phyloP scores from a whole-genome alignment of 78 protist genomes.

The Dictyostelium intermedium region DNA sequence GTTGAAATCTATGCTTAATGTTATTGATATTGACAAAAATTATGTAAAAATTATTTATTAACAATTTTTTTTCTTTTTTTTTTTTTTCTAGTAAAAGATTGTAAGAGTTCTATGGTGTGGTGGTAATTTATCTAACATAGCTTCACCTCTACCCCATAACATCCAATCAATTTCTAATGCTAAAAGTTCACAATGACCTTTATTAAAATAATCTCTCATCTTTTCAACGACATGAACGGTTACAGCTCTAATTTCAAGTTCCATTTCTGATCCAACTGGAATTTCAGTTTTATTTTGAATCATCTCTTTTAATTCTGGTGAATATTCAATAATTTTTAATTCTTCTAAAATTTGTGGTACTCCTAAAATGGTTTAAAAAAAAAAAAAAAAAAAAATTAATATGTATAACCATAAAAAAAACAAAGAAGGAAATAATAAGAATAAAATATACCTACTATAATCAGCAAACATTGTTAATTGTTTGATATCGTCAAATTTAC shows the following conservation, averaged over 20 bases:
- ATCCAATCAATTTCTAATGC: slow-evolving; percentile 83
- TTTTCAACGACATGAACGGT: slow-evolving; percentile 67
- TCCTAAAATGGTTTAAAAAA: background rate
- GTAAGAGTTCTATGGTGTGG: slow-evolving; percentile 82
- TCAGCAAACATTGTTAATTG: slow-evolving; percentile 94
- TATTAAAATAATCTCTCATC: slow-evolving; percentile 62
- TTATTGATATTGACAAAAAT: too few species aligned
- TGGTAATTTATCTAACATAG: slow-evolving; percentile 72
- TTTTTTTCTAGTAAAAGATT: slow-evolving; percentile 54
- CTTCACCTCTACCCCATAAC: slow-evolving; percentile 83
- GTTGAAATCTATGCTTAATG: too few species aligned
- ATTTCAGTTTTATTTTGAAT: slow-evolving; percentile 35
- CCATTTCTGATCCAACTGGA: slow-evolving; percentile 78
- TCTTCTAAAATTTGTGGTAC: slow-evolving; percentile 75
- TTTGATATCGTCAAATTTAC: slow-evolving; percentile 88
- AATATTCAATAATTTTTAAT: slow-evolving; percentile 45
- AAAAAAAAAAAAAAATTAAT: background rate
- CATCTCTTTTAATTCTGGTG: slow-evolving; percentile 20
- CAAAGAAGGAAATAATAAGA: background rate
- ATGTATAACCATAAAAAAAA: background rate
- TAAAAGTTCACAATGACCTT: slow-evolving; percentile 22
- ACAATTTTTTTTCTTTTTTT: background rate
- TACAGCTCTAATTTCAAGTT: slow-evolving; percentile 79
- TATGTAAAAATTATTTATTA: too few species aligned
- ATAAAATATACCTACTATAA: slow-evolving; percentile 85